Evolutionary conservation across 2,329 filamentous ascomycete genomes (phyloP), one percentile per base, ranked within the genome.

Genomic region (Fusarium pseudoanthophilum): DNA sequence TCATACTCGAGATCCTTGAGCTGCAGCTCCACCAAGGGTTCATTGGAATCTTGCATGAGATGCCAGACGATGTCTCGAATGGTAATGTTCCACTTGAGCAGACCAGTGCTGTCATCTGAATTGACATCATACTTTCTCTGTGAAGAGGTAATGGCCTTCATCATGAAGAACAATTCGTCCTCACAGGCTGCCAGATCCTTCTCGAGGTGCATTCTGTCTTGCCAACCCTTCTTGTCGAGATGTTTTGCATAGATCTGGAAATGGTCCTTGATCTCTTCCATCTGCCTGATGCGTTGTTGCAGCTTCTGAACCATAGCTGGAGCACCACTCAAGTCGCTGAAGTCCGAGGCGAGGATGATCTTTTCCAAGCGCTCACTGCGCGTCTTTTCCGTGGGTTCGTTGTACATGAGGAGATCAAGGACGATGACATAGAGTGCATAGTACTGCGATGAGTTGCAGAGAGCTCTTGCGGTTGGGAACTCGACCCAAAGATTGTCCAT

Each of bases 381-480:
- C n/a, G 95, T 97, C 87, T 99, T 99, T 82, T 99, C 96, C 52
- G 97, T 85, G 5, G 96, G 96, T 81, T 99, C 96, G 79, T 90
- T 98, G 84, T 98, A 99, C 81, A 99, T 91, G 58, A 99, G 87
- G 46, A 99, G 88, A 83, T 99, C 96, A 72, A 98, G 87, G 7
- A 98, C 95, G 76, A 99, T 99, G 82, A 99, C 94, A 79, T 99
- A 99, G 87, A 99, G 92, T 9, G 96, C 93, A 80, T 97, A 99
- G 84, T 99, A 99, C 82, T 99, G 95, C 43, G 92, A 91, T 11
- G 97, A 99, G 83, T 99, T 97, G 85, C 97, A 99, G 51, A 98
- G 91, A n/a, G 95, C 95, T 64, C 95, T 90, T 48, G 97, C 92
- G 73, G 97, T 93, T 18, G 96, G 96, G 78, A 99, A 99, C 78